A percentile compares a stretch with the other conserved stretches of the same genome.
phyloP scores from a whole-genome alignment of 2,329 filamentous ascomycete genomes.

The Dryadomyces sulphureus region DNA sequence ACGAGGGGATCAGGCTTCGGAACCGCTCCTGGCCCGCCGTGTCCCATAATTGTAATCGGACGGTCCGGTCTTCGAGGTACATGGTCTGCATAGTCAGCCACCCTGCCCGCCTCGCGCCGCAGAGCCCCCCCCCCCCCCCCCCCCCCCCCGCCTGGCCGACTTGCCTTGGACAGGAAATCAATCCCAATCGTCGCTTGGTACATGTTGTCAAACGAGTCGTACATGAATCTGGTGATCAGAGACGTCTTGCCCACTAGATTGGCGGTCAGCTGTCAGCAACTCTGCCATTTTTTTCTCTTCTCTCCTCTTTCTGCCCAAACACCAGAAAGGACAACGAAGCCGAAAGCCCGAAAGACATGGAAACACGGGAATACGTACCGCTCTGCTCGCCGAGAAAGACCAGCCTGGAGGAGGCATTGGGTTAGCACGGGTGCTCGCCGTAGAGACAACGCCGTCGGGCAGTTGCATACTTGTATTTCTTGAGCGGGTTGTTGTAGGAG shows the following conservation, averaged over 20 bases:
- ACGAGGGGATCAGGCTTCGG: conserved; percentile 90
- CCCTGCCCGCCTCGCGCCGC: too few species aligned
- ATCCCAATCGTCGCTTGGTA: conserved; percentile 99
- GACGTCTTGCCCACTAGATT: conserved; percentile 90
- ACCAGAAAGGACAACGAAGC: too few species aligned
- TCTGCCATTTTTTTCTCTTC: neutral
- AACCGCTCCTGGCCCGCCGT: conserved; percentile 96
- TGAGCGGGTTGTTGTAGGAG: conserved; percentile 96
- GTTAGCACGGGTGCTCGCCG: conserved; percentile 6
- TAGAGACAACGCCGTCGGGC: too few species aligned
- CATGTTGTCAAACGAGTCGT: conserved; percentile 99
- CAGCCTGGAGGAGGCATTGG: conserved; percentile 40
- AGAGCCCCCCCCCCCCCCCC: too few species aligned
- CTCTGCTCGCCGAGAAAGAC: conserved; percentile 98
- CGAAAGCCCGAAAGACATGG: too few species aligned
- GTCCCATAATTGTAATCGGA: conserved; percentile 95
- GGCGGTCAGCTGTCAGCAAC: conserved; percentile 2
- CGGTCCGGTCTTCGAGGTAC: conserved; percentile 98
- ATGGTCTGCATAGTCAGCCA: conserved; percentile 57
- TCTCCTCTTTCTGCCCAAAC: neutral
- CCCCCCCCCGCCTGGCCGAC: conserved; percentile 1
- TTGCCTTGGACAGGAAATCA: conserved; percentile 95
- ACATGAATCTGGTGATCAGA: conserved; percentile 98
- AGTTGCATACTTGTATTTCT: conserved; percentile 90
- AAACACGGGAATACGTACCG: conserved; percentile 48